A percentile compares a stretch with the other conserved stretches of the same genome.
These are phyloP conservation scores for Ascochyta koolunga DNA, from an alignment of 2,329 filamentous ascomycete genomes.

Conservation along the genomic window DNA sequence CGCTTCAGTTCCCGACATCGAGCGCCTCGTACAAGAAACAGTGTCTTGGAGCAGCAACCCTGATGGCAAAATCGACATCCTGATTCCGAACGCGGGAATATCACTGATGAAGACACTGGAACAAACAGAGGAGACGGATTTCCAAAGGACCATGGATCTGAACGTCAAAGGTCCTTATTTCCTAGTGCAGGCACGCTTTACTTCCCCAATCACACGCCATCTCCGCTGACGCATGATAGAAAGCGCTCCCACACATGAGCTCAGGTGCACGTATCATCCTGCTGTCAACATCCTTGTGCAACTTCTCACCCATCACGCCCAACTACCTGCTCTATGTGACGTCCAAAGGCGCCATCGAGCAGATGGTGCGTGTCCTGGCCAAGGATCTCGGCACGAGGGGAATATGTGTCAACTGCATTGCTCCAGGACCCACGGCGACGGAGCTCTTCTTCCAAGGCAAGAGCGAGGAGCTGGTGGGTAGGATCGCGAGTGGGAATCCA, in stretches of 20 bases:
- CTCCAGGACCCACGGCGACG: constrained; percentile 62
- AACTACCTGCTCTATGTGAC: constrained; percentile 53
- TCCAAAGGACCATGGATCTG: constrained; percentile 66
- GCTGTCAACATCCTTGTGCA: constrained; percentile 26
- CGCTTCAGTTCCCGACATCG: constrained; percentile 56
- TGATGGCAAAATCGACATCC: constrained; percentile 61
- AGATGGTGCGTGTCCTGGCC: constrained; percentile 61
- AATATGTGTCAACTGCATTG: constrained; percentile 59
- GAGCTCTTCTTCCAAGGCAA: constrained; percentile 60
- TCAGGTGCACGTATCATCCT: constrained; percentile 25
- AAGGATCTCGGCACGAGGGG: constrained; percentile 62
- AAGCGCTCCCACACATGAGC: constrained; percentile 31
- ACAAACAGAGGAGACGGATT: constrained; percentile 66
- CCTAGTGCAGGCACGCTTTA: constrained; percentile 22
- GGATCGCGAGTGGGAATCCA: constrained; percentile 27
- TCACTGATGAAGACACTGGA: constrained; percentile 58
- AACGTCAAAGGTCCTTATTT: constrained; percentile 53
- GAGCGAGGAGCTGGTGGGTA: constrained; percentile 33
- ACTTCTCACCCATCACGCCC: constrained; percentile 21
- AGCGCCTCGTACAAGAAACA: constrained; percentile 47
- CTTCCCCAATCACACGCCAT: no score
- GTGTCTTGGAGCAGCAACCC: background rate
- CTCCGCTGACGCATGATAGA: constrained; percentile 48
- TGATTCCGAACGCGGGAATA: constrained; percentile 64
- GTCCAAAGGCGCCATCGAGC: constrained; percentile 66